A percentile compares a stretch with the other conserved stretches of the same genome.
Evolutionary conservation across 2,329 filamentous ascomycete species (phyloP).

Genomic region (Fusarium buxicola): DNA sequence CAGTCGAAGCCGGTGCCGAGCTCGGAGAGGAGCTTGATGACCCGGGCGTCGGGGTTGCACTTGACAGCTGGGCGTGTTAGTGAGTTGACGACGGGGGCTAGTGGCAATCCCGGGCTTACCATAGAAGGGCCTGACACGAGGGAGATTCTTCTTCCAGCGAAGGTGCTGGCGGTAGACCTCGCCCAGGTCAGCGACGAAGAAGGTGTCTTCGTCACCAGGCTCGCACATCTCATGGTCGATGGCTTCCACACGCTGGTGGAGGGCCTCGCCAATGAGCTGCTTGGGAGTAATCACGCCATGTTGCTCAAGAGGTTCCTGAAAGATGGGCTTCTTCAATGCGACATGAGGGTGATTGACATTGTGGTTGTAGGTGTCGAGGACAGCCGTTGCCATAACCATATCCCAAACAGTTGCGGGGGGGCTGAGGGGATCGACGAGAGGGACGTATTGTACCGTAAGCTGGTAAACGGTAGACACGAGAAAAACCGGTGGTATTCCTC

Average conservation of each 20-base stretch:
- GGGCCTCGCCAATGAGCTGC: slow-evolving; percentile 85
- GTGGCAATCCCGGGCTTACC: slow-evolving; percentile 66
- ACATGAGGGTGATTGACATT: slow-evolving; percentile 62
- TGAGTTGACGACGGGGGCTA: not conserved
- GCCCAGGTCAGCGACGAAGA: slow-evolving; percentile 97
- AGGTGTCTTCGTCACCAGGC: slow-evolving; percentile 94
- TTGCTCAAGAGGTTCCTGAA: slow-evolving; percentile 55
- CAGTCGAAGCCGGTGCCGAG: slow-evolving; percentile 98
- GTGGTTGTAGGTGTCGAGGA: slow-evolving; percentile 66
- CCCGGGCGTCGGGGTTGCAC: slow-evolving; percentile 94
- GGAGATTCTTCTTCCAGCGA: slow-evolving; percentile 95
- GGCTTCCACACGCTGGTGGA: slow-evolving; percentile 84
- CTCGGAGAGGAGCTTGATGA: slow-evolving; percentile 86
- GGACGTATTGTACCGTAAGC: slow-evolving; percentile 18
- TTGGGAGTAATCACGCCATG: slow-evolving; percentile 68
- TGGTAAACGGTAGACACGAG: not conserved
- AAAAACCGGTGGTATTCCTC: not conserved
- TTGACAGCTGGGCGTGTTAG: slow-evolving; percentile 79
- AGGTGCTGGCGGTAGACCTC: slow-evolving; percentile 99
- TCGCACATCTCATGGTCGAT: slow-evolving; percentile 91
- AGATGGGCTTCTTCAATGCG: slow-evolving; percentile 58
- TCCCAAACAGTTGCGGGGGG: slow-evolving; percentile 56
- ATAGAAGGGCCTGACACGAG: slow-evolving; percentile 95
- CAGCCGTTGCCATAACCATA: slow-evolving; percentile 74
- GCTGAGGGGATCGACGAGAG: slow-evolving; percentile 28